Evolutionary conservation across 2,329 filamentous ascomycete species (phyloP).

Genomic region (Madurella mycetomatis): DNA sequence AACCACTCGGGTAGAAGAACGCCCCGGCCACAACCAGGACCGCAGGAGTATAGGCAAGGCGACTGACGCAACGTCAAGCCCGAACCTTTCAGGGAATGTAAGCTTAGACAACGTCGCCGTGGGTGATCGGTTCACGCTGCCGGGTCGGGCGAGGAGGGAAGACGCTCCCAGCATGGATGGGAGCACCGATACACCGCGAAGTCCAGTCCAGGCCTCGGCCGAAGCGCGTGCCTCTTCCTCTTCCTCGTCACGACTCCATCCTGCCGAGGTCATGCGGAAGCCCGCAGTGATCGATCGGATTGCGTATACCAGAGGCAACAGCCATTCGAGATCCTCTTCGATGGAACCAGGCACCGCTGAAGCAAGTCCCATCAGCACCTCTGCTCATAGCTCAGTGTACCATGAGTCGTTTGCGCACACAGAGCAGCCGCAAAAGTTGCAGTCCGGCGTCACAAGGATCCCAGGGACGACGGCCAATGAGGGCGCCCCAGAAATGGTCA

Average conservation of each 20-base stretch:
- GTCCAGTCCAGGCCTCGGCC: slow-evolving; percentile 36
- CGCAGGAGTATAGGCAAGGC: slow-evolving; percentile 41
- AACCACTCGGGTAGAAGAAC: slow-evolving; percentile 41
- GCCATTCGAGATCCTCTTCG: slow-evolving; percentile 55
- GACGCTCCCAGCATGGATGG: slow-evolving; percentile 44
- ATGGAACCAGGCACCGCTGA: slow-evolving; percentile 54
- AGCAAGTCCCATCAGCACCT: slow-evolving; percentile 53
- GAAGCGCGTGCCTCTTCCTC: slow-evolving; percentile 29
- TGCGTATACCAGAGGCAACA: slow-evolving; percentile 40
- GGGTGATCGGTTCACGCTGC: slow-evolving; percentile 28
- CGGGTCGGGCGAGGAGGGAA: slow-evolving; percentile 36
- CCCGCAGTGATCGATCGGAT: slow-evolving; percentile 55
- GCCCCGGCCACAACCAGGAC: slow-evolving; percentile 33
- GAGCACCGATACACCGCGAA: slow-evolving; percentile 41
- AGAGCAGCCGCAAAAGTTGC: slow-evolving; percentile 41
- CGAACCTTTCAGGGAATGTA: slow-evolving; percentile 34
- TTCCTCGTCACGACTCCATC: slow-evolving; percentile 26
- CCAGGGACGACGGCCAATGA: slow-evolving; percentile 55
- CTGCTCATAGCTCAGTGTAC: slow-evolving; percentile 54
- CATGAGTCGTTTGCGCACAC: slow-evolving; percentile 53
- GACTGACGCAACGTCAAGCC: slow-evolving; percentile 37
- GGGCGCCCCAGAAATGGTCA: slow-evolving; percentile 55
- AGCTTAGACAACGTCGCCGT: slow-evolving; percentile 34
- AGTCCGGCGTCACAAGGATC: slow-evolving; percentile 46
- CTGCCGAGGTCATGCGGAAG: slow-evolving; percentile 38